Conservation (phyloP, 306 rosid species). For the Nissolia schottii region DNA sequence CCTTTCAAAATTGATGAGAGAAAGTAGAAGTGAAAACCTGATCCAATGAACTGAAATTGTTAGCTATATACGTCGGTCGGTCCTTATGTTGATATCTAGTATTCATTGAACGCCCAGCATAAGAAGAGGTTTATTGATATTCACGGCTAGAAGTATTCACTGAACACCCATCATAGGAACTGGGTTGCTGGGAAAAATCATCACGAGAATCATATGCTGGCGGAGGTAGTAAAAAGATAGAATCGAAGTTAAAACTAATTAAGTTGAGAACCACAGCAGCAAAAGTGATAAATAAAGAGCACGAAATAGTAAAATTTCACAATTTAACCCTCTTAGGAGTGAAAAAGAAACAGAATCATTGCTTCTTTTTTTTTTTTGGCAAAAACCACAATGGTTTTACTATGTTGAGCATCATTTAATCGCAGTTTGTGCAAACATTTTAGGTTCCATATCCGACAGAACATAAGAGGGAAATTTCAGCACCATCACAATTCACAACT, state of each 20-base stretch:
- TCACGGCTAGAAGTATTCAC: too few species aligned
- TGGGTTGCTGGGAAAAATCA: constrained; percentile 7
- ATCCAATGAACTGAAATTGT: constrained; percentile 70
- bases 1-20: not conserved
- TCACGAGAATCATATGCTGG: constrained; percentile 33
- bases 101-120: too few species aligned
- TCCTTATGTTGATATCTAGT: constrained; percentile 24
- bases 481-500: too few species aligned
- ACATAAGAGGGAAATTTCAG: not conserved
- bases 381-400: not conserved
- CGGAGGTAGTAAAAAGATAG: too few species aligned
- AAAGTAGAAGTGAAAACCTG: constrained; percentile 45
- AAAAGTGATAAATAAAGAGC: too few species aligned
- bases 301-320: too few species aligned
- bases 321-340: not conserved
- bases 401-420: too few species aligned
- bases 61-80: constrained; percentile 42
- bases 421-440: not conserved
- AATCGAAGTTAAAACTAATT: too few species aligned
- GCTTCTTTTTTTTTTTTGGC: too few species aligned
- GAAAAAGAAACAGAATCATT: not conserved
- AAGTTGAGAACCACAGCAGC: not conserved
- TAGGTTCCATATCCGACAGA: not conserved
- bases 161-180: constrained; percentile 31
- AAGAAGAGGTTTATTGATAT: too few species aligned